These are phyloP conservation scores for Daldinia sp. DNA, from an alignment of 2,329 filamentous ascomycete genomes.

Conservation along the genomic window DNA sequence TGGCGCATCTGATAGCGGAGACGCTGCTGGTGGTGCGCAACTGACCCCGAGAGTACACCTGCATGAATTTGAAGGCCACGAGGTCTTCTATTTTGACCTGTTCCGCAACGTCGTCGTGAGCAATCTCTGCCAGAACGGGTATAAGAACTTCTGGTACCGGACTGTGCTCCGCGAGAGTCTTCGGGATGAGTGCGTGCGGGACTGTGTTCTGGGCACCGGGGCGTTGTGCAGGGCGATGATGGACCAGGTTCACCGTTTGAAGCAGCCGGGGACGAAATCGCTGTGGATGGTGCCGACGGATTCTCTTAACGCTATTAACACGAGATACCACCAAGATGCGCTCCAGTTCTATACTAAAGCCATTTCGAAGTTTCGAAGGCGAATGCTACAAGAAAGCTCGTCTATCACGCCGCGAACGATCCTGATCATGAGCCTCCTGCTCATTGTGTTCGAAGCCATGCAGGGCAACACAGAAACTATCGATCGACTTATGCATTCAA, in stretches of 20 bases:
- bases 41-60: constrained; percentile 6
- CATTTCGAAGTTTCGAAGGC: constrained; percentile 30
- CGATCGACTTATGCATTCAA: constrained; percentile 30
- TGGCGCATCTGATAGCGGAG: constrained; percentile 3
- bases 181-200: constrained; percentile 39
- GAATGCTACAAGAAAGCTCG: constrained; percentile 25
- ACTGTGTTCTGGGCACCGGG: constrained; percentile 38
- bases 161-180: constrained; percentile 39
- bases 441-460: constrained; percentile 40
- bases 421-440: constrained; percentile 38
- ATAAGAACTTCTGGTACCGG: constrained; percentile 37
- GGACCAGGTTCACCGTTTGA: constrained; percentile 13
- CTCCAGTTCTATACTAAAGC: constrained; percentile 35
- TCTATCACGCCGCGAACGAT: constrained; percentile 26
- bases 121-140: constrained; percentile 37
- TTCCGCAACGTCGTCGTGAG: constrained; percentile 35
- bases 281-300: constrained; percentile 28
- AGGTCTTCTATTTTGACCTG: constrained; percentile 37
- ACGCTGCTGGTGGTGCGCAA: not conserved
- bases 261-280: not conserved
- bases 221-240: constrained; percentile 37
- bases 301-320: constrained; percentile 9
- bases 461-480: constrained; percentile 37
- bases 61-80: constrained; percentile 23
- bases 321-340: constrained; percentile 32